Base-by-base conservation (phyloP, 2,329 filamentous ascomycete species). In the Fusarium gaditjirri region DNA sequence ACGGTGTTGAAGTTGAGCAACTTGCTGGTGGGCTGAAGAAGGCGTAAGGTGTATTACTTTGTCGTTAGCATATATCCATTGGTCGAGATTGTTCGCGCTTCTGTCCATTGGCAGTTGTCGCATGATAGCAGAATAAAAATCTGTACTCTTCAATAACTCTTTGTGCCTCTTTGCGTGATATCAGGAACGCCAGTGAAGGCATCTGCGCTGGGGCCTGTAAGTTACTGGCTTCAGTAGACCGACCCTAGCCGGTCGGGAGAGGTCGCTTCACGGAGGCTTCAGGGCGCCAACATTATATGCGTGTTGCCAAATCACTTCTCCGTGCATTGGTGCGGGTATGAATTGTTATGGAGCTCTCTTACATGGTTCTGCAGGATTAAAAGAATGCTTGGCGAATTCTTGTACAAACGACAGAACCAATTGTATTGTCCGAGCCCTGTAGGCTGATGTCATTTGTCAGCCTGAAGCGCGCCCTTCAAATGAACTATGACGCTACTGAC, bases 361-460 rank as follows among this genome's bases (percentile, higher is more conserved):
- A 12, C 21, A 25, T 36, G 31, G 8, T 12, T 11, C 9, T 52
- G 6, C 23, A 3, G 21, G 12, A 36, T 2, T 5, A 13, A 35
- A 17, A 27, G 13, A 27, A 27, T 17, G 39, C 39, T 56, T 46
- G 53, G 53, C 53, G 4, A n/a, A 7, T 47, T 27, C 53, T 47
- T 12, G 35, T 19, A 35, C 25, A 8, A 14, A 2, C 7, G 29
- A 17, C 11, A 21, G 31, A 47, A 7, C 13, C 14, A 47, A 27
- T 36, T 21, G 35, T 25, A n/a, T 14, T 19, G 5, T 17, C 19
- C 6, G 27, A 35, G 25, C 4, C 56, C 4, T n/a, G 56, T 35
- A 23, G n/a, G 60, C 21, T 38, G 43, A 63, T 49, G 60, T 63
- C 60, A 63, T 61, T 21, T 42, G 43, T 62, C 36, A 62, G 59